A percentile compares a stretch with the other conserved stretches of the same genome.
These are phyloP conservation scores for Begonia loranthoides DNA, from an alignment of 306 rosid species.

Conservation along the genomic window DNA sequence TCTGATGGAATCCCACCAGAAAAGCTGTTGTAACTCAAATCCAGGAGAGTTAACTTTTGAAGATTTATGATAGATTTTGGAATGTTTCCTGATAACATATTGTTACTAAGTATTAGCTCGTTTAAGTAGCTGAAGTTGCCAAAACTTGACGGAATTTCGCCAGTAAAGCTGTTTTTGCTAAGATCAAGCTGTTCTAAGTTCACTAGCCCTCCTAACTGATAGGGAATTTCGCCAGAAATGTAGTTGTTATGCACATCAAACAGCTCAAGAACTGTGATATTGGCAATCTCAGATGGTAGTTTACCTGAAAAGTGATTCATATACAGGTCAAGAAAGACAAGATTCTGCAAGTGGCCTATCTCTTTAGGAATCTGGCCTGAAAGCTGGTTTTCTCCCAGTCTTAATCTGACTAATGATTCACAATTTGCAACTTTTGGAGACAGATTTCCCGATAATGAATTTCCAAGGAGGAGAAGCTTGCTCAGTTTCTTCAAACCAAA, in stretches of 20 bases:
- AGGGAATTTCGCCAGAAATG: slow-evolving; percentile 63
- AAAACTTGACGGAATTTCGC: slow-evolving; percentile 68
- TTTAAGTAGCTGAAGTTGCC: slow-evolving; percentile 87
- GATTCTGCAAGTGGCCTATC: slow-evolving; percentile 74
- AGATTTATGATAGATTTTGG: slow-evolving; percentile 57
- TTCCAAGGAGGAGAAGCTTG: slow-evolving; percentile 90
- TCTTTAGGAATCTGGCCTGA: slow-evolving; percentile 79
- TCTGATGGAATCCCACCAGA: slow-evolving; percentile 66
- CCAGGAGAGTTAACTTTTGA: slow-evolving; percentile 74
- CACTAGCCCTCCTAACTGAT: slow-evolving; percentile 60
- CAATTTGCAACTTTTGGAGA: slow-evolving; percentile 61
- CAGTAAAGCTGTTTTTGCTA: slow-evolving; percentile 68
- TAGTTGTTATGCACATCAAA: slow-evolving; percentile 77
- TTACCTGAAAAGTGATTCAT: slow-evolving; percentile 79
- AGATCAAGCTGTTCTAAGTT: slow-evolving; percentile 94
- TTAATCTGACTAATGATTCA: slow-evolving; percentile 65
- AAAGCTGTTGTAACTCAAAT: slow-evolving; percentile 76
- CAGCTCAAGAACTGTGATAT: slow-evolving; percentile 80
- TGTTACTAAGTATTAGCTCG: slow-evolving; percentile 80
- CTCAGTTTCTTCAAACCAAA: slow-evolving; percentile 83
- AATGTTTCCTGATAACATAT: slow-evolving; percentile 55
- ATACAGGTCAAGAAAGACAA: slow-evolving; percentile 86
- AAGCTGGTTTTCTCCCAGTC: slow-evolving; percentile 92
- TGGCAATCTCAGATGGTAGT: slow-evolving; percentile 68
- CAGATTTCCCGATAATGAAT: slow-evolving; percentile 62